Percentiles rank a stretch among this genome's conserved stretches.
These are phyloP conservation scores for Aspergillus sp. DNA, from an alignment of 2,329 filamentous ascomycete species.

Conservation along the genomic window DNA sequence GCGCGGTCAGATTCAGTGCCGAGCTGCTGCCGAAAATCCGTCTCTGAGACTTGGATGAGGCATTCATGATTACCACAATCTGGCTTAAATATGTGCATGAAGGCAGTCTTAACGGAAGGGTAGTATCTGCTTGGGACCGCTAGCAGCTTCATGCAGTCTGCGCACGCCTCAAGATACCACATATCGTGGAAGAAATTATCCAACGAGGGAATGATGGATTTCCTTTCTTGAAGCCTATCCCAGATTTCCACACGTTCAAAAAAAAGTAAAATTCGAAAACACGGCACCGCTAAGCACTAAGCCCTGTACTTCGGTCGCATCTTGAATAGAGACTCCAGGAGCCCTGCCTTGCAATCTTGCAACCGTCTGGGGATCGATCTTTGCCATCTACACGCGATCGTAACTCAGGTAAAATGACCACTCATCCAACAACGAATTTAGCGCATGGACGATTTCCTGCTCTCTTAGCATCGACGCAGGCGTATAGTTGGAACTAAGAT, in stretches of 20 bases:
- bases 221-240: background rate
- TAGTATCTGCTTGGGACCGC: background rate
- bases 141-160: conserved; percentile 31
- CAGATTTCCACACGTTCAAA: conserved; percentile 12
- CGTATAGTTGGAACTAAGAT: background rate
- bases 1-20: conserved; percentile 10
- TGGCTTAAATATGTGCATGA: background rate
- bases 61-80: conserved; percentile 3
- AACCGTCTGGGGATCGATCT: conserved; percentile 21
- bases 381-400: conserved; percentile 15
- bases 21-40: conserved; percentile 18
- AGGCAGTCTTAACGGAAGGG: background rate
- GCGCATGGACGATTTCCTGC: conserved; percentile 23
- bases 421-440: conserved; percentile 17
- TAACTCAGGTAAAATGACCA: conserved; percentile 8
- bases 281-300: conserved; percentile 19
- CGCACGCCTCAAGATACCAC: conserved; percentile 31
- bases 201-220: conserved; percentile 26
- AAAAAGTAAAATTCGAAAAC: conserved; percentile 18
- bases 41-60: conserved; percentile 27
- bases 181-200: conserved; percentile 40
- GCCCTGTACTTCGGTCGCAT: conserved; percentile 13
- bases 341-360: conserved; percentile 19
- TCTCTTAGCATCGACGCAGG: background rate
- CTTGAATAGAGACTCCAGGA: conserved; percentile 13